Conservation (phyloP, 805 yeast genomes). For the Teunomyces atbi region DNA sequence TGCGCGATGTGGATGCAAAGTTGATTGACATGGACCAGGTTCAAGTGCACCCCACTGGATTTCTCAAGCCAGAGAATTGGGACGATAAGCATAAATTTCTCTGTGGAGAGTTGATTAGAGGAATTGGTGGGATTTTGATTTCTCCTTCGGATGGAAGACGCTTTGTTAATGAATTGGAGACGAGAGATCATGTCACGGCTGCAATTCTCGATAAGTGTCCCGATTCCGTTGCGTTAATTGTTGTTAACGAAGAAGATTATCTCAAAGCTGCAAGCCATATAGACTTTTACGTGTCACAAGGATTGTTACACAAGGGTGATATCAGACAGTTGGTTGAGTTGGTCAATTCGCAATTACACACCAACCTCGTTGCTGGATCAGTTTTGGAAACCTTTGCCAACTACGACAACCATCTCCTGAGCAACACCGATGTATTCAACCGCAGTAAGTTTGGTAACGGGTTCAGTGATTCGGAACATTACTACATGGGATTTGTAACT, state of each 20-base stretch:
- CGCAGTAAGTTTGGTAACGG: conserved; percentile 30
- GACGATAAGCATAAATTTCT: conserved; percentile 49
- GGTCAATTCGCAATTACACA: conserved; percentile 12
- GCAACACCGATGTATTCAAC: conserved; percentile 29
- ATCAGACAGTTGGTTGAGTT: conserved; percentile 16
- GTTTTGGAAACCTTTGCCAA: conserved; percentile 14
- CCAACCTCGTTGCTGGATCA: conserved; percentile 8
- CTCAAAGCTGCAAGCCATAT: conserved; percentile 46
- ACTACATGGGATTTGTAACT: conserved; percentile 51
- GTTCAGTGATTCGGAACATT: conserved; percentile 14
- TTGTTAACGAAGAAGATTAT: conserved; percentile 45
- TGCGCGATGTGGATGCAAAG: conserved; percentile 42
- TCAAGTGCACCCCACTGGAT: conserved; percentile 65
- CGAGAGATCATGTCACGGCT: conserved; percentile 52
- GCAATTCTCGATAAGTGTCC: conserved; percentile 34
- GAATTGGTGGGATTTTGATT: conserved; percentile 55
- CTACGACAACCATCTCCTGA: conserved; percentile 15
- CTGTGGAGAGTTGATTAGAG: conserved; percentile 61
- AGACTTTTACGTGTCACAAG: conserved; percentile 44
- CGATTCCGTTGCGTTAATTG: conserved; percentile 18
- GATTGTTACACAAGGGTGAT: conserved; percentile 24
- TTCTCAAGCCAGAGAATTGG: conserved; percentile 42
- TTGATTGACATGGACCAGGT: conserved; percentile 57
- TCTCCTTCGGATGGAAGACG: conserved; percentile 45
- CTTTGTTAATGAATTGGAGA: conserved; percentile 52